Percentiles rank a stretch among this genome's conserved stretches.
Evolutionary conservation across 2,329 filamentous ascomycete species (phyloP).

Genomic region (Capronia epimyces): DNA sequence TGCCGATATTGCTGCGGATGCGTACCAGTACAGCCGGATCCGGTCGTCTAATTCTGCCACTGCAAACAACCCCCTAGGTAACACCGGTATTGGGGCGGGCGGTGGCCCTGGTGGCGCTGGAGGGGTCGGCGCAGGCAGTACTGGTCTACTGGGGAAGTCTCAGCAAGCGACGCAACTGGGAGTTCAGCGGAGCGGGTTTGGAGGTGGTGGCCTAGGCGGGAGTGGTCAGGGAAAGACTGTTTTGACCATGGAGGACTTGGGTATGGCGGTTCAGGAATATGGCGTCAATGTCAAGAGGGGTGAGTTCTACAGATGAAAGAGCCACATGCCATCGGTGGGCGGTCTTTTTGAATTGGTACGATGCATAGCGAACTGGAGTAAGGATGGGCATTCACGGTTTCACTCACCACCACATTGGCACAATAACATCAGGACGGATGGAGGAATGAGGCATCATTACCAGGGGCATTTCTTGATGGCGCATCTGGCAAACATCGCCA

Average conservation of each 20-base stretch:
- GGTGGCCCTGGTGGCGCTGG: slow-evolving; percentile 39
- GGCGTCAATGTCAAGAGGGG: slow-evolving; percentile 95
- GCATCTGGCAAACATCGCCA: neutral
- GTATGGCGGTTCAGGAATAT: slow-evolving; percentile 97
- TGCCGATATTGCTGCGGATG: slow-evolving; percentile 92
- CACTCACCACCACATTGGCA: neutral
- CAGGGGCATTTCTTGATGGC: neutral
- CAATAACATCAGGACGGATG: neutral
- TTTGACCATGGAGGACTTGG: slow-evolving; percentile 95
- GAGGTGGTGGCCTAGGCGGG: slow-evolving; percentile 81
- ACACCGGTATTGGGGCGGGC: slow-evolving; percentile 54
- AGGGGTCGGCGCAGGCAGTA: slow-evolving; percentile 38
- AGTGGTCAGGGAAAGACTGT: slow-evolving; percentile 81
- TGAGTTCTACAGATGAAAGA: slow-evolving; percentile 78
- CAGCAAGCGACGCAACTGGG: slow-evolving; percentile 55
- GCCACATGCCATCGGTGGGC: neutral
- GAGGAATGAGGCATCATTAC: neutral
- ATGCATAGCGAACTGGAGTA: slow-evolving; percentile 12
- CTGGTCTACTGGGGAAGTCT: slow-evolving; percentile 44
- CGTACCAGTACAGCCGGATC: slow-evolving; percentile 96
- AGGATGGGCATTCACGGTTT: neutral
- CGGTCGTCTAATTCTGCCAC: slow-evolving; percentile 82
- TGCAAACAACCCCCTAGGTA: slow-evolving; percentile 83
- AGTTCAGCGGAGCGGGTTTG: slow-evolving; percentile 72
- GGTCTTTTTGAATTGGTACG: neutral